Conservation (phyloP, 2,329 filamentous ascomycete species). For the Arthrobotrys conoides region DNA sequence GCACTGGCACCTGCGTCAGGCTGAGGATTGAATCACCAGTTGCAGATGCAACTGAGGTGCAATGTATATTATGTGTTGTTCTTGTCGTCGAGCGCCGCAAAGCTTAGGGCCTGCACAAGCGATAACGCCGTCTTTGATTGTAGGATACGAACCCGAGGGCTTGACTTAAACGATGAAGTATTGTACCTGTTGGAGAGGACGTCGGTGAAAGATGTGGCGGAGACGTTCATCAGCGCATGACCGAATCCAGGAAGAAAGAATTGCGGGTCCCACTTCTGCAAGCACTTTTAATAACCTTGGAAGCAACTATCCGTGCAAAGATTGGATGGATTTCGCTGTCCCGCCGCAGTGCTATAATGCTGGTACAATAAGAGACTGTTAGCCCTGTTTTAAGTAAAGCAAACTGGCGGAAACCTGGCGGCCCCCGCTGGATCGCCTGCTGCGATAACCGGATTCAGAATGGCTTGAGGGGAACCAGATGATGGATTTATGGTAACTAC, state of each 20-base stretch:
- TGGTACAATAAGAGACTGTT: constrained; percentile 38
- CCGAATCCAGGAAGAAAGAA: constrained; percentile 20
- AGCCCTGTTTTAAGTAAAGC: constrained; percentile 49
- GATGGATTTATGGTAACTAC: constrained; percentile 18
- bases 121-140: neutral
- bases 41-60: constrained; percentile 20
- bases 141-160: neutral
- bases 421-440: constrained; percentile 47
- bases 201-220: constrained; percentile 3
- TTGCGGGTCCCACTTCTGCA: constrained; percentile 30
- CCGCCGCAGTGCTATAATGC: constrained; percentile 37
- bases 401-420: constrained; percentile 23
- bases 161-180: neutral
- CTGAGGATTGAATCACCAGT: constrained; percentile 7
- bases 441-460: constrained; percentile 53
- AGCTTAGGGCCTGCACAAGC: neutral
- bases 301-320: constrained; percentile 30
- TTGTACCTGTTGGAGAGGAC: neutral
- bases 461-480: constrained; percentile 34
- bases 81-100: constrained; percentile 24
- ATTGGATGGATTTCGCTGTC: constrained; percentile 51
- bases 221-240: constrained; percentile 36
- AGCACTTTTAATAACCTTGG: constrained; percentile 4
- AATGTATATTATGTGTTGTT: constrained; percentile 46
- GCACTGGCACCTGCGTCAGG: constrained; percentile 11